Conservation (phyloP, 2,329 filamentous ascomycete genomes). For the Neonectria sp. region DNA sequence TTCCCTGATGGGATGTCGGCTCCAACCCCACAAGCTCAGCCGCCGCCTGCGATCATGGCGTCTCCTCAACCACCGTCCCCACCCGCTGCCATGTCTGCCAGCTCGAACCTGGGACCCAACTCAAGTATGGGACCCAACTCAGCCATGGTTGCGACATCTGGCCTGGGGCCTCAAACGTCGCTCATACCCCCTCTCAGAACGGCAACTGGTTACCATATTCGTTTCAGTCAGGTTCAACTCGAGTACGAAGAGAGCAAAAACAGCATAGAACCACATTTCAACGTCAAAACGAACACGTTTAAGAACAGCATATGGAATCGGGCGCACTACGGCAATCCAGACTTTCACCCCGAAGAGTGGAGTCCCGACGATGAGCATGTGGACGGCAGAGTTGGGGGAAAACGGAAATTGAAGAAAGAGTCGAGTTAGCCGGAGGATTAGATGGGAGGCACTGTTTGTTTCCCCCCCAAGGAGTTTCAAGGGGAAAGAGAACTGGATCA, state of each 20-base stretch:
- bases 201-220: constrained; percentile 52
- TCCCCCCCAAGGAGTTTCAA: constrained; percentile 26
- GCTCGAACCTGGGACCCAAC: constrained; percentile 31
- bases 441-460: constrained; percentile 22
- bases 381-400: constrained; percentile 48
- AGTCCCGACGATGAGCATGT: constrained; percentile 57
- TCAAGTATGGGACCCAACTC: constrained; percentile 24
- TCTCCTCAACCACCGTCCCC: constrained; percentile 50
- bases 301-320: constrained; percentile 78
- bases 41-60: constrained; percentile 51
- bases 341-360: constrained; percentile 63
- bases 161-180: constrained; percentile 30
- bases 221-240: constrained; percentile 65
- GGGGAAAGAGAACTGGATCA: constrained; percentile 33
- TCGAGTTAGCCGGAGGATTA: constrained; percentile 11
- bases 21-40: constrained; percentile 41
- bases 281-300: constrained; percentile 70
- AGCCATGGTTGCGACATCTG: constrained; percentile 39
- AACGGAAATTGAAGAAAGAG: constrained; percentile 46
- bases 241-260: constrained; percentile 66
- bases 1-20: constrained; percentile 46
- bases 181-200: constrained; percentile 32
- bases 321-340: constrained; percentile 77
- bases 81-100: constrained; percentile 51
- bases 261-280: constrained; percentile 62